phyloP scores from a whole-genome alignment of 1,284 basidiomycete genomes.

The Fomitopsis pinicola region DNA sequence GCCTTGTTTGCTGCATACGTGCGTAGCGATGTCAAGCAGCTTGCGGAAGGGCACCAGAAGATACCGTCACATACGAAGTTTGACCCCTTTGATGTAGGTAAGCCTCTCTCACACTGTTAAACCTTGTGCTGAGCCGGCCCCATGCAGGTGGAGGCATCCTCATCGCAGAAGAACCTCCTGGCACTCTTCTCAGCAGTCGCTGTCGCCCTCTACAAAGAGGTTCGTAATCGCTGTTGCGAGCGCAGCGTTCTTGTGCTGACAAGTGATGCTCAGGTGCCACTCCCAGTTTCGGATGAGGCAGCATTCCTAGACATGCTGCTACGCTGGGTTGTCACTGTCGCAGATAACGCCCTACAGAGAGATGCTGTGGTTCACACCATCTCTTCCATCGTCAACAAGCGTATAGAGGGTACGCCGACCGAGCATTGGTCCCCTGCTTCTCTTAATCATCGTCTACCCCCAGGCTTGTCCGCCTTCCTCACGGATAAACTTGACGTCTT shows the following conservation, averaged over 20 bases:
- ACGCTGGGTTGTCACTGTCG: slow-evolving; percentile 50
- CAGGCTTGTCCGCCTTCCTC: slow-evolving; percentile 26
- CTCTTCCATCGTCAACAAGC: slow-evolving; percentile 75
- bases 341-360: slow-evolving; percentile 53
- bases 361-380: slow-evolving; percentile 59
- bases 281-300: slow-evolving; percentile 43
- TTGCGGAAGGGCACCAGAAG: slow-evolving; percentile 54
- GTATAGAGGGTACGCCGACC: slow-evolving; percentile 46
- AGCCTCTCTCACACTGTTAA: background rate
- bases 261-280: slow-evolving; percentile 35
- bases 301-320: slow-evolving; percentile 52
- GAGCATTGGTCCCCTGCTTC: background rate
- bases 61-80: slow-evolving; percentile 36
- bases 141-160: slow-evolving; percentile 40
- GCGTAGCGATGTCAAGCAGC: slow-evolving; percentile 46
- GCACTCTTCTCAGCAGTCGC: slow-evolving; percentile 64
- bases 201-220: slow-evolving; percentile 62
- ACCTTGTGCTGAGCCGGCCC: background rate
- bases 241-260: background rate
- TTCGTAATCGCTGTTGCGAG: slow-evolving; percentile 24
- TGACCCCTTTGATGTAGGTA: slow-evolving; percentile 42
- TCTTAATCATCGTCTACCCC: background rate
- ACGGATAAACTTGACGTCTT: slow-evolving; percentile 32
- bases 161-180: slow-evolving; percentile 56
- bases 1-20: slow-evolving; percentile 59